Evolutionary conservation across 2,329 filamentous ascomycete genomes (phyloP).

Genomic region (Diaporthe velutina): DNA sequence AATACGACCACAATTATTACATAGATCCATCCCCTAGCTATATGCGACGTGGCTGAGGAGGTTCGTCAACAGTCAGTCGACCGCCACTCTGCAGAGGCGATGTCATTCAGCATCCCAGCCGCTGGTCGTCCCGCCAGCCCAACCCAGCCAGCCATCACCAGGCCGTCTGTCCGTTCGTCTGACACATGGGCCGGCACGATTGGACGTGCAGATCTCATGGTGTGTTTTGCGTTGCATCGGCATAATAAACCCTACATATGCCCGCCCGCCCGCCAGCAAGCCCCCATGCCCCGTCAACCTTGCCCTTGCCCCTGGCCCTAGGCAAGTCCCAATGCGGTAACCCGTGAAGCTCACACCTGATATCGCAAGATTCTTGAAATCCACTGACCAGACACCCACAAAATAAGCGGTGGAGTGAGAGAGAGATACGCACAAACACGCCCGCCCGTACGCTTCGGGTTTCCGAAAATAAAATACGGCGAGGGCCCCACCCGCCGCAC

Average conservation of each 20-base stretch:
- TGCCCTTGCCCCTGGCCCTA: slow-evolving; percentile 20
- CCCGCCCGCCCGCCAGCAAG: slow-evolving; percentile 5
- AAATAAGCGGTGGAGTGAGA: not conserved
- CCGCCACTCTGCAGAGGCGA: slow-evolving; percentile 11
- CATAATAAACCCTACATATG: slow-evolving; percentile 24
- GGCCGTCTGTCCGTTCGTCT: slow-evolving; percentile 10
- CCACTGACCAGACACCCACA: not conserved
- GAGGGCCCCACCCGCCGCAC: slow-evolving; percentile 5
- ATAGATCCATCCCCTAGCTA: not conserved
- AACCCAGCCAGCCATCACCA: slow-evolving; percentile 7
- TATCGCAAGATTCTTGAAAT: slow-evolving; percentile 13
- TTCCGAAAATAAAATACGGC: slow-evolving; percentile 31
- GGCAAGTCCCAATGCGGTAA: slow-evolving; percentile 36
- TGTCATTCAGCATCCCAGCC: slow-evolving; percentile 10
- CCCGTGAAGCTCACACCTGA: slow-evolving; percentile 28
- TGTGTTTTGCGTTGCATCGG: slow-evolving; percentile 32
- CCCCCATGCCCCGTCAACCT: slow-evolving; percentile 20
- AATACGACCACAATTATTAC: slow-evolving; percentile 15
- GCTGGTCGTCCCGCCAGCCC: not conserved
- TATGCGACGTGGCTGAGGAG: slow-evolving; percentile 18
- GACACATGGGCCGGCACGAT: slow-evolving; percentile 24
- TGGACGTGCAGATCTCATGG: slow-evolving; percentile 20
- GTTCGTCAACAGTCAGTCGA: slow-evolving; percentile 25
- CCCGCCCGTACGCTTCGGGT: not conserved
- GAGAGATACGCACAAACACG: not conserved